Percentiles rank a stretch among this genome's conserved stretches.
These are phyloP conservation scores for Geotrichum candidum DNA, from an alignment of 1,139 yeast species.

Conservation along the genomic window DNA sequence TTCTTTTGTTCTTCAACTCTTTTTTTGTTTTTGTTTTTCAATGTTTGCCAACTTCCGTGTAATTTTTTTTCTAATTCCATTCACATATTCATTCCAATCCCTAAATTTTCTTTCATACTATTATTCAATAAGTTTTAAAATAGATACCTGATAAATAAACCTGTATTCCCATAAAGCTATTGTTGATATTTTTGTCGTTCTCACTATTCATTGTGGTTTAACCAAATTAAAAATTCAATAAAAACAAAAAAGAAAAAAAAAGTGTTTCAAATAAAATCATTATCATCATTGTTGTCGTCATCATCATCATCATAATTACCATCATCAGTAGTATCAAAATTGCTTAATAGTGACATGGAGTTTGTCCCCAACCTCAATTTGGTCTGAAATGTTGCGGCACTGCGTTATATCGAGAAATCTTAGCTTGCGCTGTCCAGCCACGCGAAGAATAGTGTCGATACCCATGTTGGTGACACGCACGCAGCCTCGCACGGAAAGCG, in stretches of 20 bases:
- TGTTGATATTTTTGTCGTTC: background rate
- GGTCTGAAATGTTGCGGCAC: conserved; percentile 44
- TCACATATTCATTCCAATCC: background rate
- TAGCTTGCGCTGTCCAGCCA: conserved; percentile 46
- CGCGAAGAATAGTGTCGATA: conserved; percentile 53
- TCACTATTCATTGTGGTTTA: background rate
- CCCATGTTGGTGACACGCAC: conserved; percentile 71
- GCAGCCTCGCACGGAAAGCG: conserved; percentile 58
- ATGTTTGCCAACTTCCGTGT: background rate
- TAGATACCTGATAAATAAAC: background rate
- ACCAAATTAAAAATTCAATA: background rate
- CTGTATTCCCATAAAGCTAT: background rate
- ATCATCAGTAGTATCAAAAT: background rate
- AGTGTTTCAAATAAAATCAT: background rate
- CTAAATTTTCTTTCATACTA: background rate
- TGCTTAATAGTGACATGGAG: background rate
- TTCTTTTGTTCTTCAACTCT: background rate
- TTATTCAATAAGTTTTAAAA: background rate
- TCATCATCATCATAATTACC: background rate
- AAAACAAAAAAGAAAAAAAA: background rate
- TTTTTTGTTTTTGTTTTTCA: background rate
- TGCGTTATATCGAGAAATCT: conserved; percentile 57
- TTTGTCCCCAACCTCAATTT: background rate
- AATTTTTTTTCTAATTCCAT: background rate
- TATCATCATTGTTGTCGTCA: background rate